Base-by-base conservation (phyloP, 352 stramenopile species). In the Phytophthora fragariaefolia region DNA sequence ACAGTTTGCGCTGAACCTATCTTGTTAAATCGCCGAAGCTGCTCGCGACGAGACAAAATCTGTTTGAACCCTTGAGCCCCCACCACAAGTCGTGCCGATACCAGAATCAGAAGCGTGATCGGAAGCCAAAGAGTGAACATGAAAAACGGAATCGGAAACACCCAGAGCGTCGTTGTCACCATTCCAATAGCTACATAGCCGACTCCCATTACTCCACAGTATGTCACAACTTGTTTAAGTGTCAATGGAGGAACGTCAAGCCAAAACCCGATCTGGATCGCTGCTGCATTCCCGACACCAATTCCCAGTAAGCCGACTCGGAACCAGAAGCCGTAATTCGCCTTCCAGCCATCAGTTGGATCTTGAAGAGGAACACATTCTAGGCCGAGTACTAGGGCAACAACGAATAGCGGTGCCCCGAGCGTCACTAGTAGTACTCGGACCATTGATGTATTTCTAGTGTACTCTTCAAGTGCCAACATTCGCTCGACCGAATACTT, bases 401-500 rank as follows among this genome's bases (percentile, higher is more conserved):
- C 18, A 24, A 63, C 24, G 5, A 69, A 8, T 0, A 63, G 7
- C 15, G 54, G 53, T 17, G 48, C 20, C 3, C 43, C 10, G 17
- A 53, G 13, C 0, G 13, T 26, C n/a, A 67, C 59, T 1, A 58
- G 4, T 26, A 69, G 5, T n/a, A 63, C 61, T 12, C 61, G 43
- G 8, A 4, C 0, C 4, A 69, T 13, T 3, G 61, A 58, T 9
- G 46, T 64, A 5, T 20, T 46, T 30, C 47, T 24, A 10, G 53
- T 56, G n/a, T 69, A 69, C 18, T 69, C 50, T 32, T 68, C 50
- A 6, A 68, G 27, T 23, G 60, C 60, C 26, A 69, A 24, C 61
- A 69, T 64, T 18, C 61, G 61, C 15, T 69, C 61, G 24, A 58
- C 48, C 20, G 61, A 69, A 12, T 63, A 69, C 28, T 63, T 64